A percentile compares a stretch with the other conserved stretches of the same genome.
These are phyloP conservation scores for Rutstroemia sp. DNA, from an alignment of 2,329 filamentous ascomycete species.

Conservation along the genomic window DNA sequence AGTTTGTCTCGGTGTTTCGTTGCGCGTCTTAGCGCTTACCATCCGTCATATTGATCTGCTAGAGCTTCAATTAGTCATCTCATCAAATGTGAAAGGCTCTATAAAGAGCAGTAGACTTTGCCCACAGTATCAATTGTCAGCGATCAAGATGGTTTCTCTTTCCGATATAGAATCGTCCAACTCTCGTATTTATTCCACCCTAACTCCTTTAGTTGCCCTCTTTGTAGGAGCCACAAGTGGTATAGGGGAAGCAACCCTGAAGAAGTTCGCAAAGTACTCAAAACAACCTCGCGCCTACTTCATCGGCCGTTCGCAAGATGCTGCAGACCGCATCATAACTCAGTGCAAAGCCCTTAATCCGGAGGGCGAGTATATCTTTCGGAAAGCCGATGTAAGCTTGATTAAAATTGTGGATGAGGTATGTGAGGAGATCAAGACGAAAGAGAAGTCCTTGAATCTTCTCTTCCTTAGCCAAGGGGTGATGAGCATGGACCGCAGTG, in stretches of 20 bases:
- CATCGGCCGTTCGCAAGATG: conserved; percentile 38
- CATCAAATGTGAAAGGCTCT: too few relatives aligned
- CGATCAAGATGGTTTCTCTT: not conserved
- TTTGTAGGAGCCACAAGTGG: conserved; percentile 37
- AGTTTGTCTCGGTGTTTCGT: too few relatives aligned
- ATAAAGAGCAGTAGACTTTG: too few relatives aligned
- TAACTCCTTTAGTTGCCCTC: not conserved
- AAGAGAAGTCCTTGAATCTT: conserved; percentile 46
- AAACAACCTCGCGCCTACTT: conserved; percentile 38
- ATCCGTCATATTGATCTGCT: too few relatives aligned
- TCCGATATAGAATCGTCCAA: not conserved
- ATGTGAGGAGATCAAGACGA: conserved; percentile 41
- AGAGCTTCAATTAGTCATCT: too few relatives aligned
- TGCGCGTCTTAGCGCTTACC: too few relatives aligned
- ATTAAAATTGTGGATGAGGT: conserved; percentile 41
- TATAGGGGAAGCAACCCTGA: conserved; percentile 44
- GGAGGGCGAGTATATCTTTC: conserved; percentile 38
- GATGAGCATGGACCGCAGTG: too few relatives aligned
- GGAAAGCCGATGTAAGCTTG: conserved; percentile 38
- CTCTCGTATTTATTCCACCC: not conserved
- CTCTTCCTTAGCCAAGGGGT: conserved; percentile 40
- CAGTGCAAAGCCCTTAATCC: conserved; percentile 39
- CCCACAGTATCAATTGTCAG: too few relatives aligned
- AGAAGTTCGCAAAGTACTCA: conserved; percentile 36
- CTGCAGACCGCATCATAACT: conserved; percentile 33